Percentiles rank a stretch among this genome's conserved stretches.
Conservation (phyloP, 164 flowering plant genomes). For the Stephania cephalantha region DNA sequence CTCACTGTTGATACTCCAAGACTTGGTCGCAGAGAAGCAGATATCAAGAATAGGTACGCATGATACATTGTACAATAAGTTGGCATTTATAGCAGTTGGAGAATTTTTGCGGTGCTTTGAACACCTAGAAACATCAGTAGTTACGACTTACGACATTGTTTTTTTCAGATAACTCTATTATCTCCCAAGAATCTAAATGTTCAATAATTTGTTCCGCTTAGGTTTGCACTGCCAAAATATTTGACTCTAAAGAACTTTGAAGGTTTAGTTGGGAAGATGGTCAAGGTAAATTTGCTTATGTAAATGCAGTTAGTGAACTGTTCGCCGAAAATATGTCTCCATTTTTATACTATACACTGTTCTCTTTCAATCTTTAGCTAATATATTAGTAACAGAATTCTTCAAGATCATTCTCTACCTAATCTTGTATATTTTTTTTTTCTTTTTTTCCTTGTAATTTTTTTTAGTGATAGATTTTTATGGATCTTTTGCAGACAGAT, state of each 20-base stretch:
- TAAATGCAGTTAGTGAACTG: neutral
- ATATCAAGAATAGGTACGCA: constrained; percentile 50
- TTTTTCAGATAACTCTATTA: neutral
- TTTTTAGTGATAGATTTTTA: neutral
- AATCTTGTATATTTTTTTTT: neutral
- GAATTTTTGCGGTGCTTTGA: neutral
- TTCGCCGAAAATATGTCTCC: neutral
- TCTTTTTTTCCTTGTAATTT: neutral
- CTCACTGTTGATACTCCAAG: constrained; percentile 63
- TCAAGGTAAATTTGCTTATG: constrained; percentile 27
- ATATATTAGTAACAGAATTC: too few relatives aligned
- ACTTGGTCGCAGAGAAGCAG: constrained; percentile 59
- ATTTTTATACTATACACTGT: neutral
- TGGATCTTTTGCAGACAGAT: constrained; percentile 33
- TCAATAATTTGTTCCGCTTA: constrained; percentile 9
- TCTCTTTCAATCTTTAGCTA: too few relatives aligned
- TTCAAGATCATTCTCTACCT: neutral
- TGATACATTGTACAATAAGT: neutral
- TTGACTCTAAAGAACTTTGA: constrained; percentile 51
- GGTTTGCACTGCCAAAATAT: constrained; percentile 59
- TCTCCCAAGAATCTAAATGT: neutral
- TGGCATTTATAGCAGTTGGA: neutral
- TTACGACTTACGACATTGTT: neutral
- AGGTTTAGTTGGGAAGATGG: constrained; percentile 63
- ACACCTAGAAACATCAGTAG: neutral